phyloP scores from a whole-genome alignment of 139 green algal species.

The Chara braunii region DNA sequence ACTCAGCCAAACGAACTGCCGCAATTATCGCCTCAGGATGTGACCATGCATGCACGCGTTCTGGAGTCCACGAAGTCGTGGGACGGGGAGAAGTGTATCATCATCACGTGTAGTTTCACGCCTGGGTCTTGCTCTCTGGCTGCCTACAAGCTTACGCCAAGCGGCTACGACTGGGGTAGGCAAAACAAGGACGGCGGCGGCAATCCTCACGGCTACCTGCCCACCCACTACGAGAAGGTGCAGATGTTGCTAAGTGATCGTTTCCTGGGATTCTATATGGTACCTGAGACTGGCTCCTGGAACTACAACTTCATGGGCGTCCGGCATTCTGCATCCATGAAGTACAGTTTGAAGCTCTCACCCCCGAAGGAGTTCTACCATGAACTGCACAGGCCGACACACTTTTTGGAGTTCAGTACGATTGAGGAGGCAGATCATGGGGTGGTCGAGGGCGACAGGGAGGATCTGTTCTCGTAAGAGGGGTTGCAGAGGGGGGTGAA shows the following conservation, averaged over 20 bases:
- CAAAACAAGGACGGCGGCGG: slow-evolving; percentile 73
- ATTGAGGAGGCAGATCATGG: slow-evolving; percentile 68
- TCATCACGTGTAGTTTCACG: slow-evolving; percentile 92
- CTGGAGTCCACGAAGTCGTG: slow-evolving; percentile 85
- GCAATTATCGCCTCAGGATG: slow-evolving; percentile 85
- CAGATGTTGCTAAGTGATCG: slow-evolving; percentile 96
- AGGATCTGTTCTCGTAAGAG: slow-evolving; percentile 70
- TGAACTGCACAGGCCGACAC: slow-evolving; percentile 74
- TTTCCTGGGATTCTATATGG: slow-evolving; percentile 99
- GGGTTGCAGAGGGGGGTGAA: too few species aligned
- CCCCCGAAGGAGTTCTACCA: slow-evolving; percentile 94
- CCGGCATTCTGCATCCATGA: slow-evolving; percentile 59
- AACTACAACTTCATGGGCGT: slow-evolving; percentile 98
- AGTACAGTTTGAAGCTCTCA: slow-evolving; percentile 76
- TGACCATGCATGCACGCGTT: slow-evolving; percentile 85
- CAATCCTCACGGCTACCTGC: slow-evolving; percentile 71
- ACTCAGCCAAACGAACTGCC: slow-evolving; percentile 93
- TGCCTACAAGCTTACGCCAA: slow-evolving; percentile 94
- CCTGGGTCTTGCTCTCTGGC: slow-evolving; percentile 87
- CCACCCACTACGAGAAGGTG: slow-evolving; percentile 91
- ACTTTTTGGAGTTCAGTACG: slow-evolving; percentile 95
- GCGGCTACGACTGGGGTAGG: slow-evolving; percentile 56
- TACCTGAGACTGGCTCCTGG: slow-evolving; percentile 64
- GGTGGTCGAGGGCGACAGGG: slow-evolving; percentile 70
- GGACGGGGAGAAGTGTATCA: slow-evolving; percentile 92